Base-by-base conservation (phyloP, 306 rosid genomes). In the Cicer pinnatifidum region DNA sequence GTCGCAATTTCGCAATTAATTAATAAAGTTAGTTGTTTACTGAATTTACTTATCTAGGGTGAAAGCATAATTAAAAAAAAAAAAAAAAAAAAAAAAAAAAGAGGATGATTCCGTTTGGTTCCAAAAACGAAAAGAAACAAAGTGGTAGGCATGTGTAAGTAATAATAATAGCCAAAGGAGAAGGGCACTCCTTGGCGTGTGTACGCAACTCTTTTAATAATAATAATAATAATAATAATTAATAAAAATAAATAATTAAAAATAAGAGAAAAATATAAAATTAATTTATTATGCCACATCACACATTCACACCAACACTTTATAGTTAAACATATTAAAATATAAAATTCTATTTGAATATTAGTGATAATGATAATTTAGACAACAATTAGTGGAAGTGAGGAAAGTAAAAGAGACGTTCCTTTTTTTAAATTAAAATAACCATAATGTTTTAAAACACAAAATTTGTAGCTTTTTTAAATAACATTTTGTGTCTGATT, bases 131-230 rank as follows among this genome's bases (percentile, higher is more conserved):
- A 6, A 67, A 80, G 69, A 75, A 64, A 47, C 75, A 47, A 61
- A 78, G 80, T 57, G 71, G 52, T 1, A 57, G 53, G 48, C 81
- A 81, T 69, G 84, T 69, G 68, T 48, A 13, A 8, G 52, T 67
- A 73, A 57, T 73, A 45, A 47, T 64, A 53, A 69, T 23, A 23
- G 4, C 4, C 33, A 23, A 23, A 23, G 33, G 33, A 23, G 33
- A 23, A 23, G 33, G 3, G 33, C 33, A 23, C 33, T 23, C 46
- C 6, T 48, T 39, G 75, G 75, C 44, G 65, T 60, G 77, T 78
- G 66, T 78, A 69, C 57, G n/a, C 54, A 43, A n/a, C 56, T 67
- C 63, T 38, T 53, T 10, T 62, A 7, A 72, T 15, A 19, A 20
- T 23, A 23, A 20, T 20, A 20, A 20, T 20, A 20, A 23, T 23